Base-by-base conservation (phyloP, 2,329 filamentous ascomycete genomes). In the Botrytis cinerea region DNA sequence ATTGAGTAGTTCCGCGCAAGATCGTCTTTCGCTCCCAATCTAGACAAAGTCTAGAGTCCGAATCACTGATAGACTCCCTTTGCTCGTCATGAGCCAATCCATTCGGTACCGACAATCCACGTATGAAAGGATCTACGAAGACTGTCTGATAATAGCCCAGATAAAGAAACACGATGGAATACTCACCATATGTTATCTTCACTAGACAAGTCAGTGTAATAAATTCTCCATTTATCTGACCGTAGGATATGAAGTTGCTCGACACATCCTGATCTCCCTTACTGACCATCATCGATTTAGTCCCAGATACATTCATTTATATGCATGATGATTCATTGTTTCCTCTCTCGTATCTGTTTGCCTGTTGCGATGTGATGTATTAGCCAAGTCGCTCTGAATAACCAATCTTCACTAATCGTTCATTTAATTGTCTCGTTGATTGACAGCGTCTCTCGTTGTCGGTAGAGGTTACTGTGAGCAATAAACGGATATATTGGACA, bases 391-490 rank as follows among this genome's bases (percentile, higher is more conserved):
- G 1, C 18, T 28, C 16, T 18, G 7, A 28, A 16, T n/a, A 8
- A 2, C 7, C 0, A 28, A 6, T 28, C n/a, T 57, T 28, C 1
- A 8, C 7, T 7, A 18, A 57, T 5, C 14, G 51, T 57, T 18
- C 51, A 57, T 57, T 1, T n/a, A 18, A 6, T 57, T n/a, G 6
- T 28, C n/a, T 57, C 6, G n/a, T 28, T 57, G 14, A 57, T 16
- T 28, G 2, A 54, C 0, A 28, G 7, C 3, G 5, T 2, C 6
- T 14, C 1, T 18, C 51, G 2, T 57, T 32, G 1, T 57, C 6
- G 14, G 51, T 14, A 57, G n/a, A 18, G 14, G 12, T 18, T 8
- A 28, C 10, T 28, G 7, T 57, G 51, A 57, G n/a, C 51, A 28
- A 0, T 1, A 1, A 16, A 18, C 14, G 7, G 1, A 18, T 18